Conservation (phyloP, 2,329 filamentous ascomycete species). For the Exophiala oligosperma region DNA sequence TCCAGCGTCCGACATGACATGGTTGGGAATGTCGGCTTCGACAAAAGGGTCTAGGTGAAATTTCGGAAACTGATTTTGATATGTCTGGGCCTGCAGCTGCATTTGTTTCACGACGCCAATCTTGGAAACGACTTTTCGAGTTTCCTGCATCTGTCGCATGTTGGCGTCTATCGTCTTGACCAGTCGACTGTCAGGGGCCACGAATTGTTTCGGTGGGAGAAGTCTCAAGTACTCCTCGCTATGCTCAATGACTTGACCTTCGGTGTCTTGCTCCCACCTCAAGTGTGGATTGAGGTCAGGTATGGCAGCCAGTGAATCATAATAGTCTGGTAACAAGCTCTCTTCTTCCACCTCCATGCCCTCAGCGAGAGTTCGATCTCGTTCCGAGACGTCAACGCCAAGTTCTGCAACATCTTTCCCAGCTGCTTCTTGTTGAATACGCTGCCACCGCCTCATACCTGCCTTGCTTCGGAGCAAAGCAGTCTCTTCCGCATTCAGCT, state of each 20-base stretch:
- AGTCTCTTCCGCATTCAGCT: conserved; percentile 82
- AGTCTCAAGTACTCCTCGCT: conserved; percentile 81
- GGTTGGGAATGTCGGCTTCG: conserved; percentile 82
- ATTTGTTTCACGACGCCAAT: conserved; percentile 99
- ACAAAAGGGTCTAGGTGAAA: conserved; percentile 87
- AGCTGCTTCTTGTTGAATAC: conserved; percentile 69
- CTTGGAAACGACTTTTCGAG: conserved; percentile 91
- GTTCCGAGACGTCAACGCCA: conserved; percentile 39
- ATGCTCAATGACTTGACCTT: conserved; percentile 86
- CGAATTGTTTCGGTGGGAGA: conserved; percentile 73
- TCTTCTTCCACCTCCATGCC: conserved; percentile 91
- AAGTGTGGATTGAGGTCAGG: conserved; percentile 78
- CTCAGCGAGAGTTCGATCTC: conserved; percentile 69
- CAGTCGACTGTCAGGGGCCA: conserved; percentile 70
- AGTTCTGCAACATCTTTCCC: conserved; percentile 47
- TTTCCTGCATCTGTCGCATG: conserved; percentile 94
- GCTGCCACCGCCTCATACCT: conserved; percentile 85
- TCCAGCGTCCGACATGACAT: conserved; percentile 85
- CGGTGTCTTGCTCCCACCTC: conserved; percentile 84
- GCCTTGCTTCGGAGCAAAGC: conserved; percentile 81
- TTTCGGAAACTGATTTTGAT: conserved; percentile 97
- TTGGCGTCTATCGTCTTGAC: conserved; percentile 83
- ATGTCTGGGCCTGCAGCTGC: conserved; percentile 97
- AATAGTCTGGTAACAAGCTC: conserved; percentile 87
- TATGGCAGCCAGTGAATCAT: conserved; percentile 80